Percentiles rank a stretch among this genome's conserved stretches.
These are phyloP conservation scores for Kodamaea kakaduensis DNA, from an alignment of 805 yeast species.

Conservation along the genomic window DNA sequence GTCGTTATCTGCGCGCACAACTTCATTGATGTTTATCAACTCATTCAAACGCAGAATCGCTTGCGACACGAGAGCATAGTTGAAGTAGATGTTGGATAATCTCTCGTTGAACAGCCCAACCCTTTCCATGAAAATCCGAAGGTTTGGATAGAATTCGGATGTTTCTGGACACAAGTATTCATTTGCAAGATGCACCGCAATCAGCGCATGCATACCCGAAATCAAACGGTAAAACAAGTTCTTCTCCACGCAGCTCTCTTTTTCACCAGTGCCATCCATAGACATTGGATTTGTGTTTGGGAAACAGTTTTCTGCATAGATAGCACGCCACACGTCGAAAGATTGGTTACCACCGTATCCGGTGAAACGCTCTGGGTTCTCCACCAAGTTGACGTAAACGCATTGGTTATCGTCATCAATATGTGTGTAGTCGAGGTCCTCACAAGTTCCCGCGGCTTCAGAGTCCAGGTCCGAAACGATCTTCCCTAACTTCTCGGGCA, in stretches of 20 bases:
- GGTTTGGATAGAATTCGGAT: conserved; percentile 80
- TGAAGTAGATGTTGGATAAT: conserved; percentile 83
- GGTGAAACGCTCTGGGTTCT: conserved; percentile 93
- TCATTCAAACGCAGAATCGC: conserved; percentile 61
- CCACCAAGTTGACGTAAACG: conserved; percentile 79
- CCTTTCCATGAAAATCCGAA: conserved; percentile 76
- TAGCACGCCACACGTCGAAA: conserved; percentile 86
- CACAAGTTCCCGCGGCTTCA: conserved; percentile 26
- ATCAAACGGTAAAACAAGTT: conserved; percentile 81
- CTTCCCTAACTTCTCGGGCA: conserved; percentile 64
- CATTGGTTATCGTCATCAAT: conserved; percentile 62
- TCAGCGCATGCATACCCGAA: conserved; percentile 93
- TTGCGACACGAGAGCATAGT: conserved; percentile 82
- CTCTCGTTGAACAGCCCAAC: conserved; percentile 91
- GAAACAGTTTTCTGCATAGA: conserved; percentile 89
- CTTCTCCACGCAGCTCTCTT: conserved; percentile 72
- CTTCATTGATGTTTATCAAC: conserved; percentile 24
- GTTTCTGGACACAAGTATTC: conserved; percentile 63
- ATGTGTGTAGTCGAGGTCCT: conserved; percentile 65
- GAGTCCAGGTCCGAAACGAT: conserved; percentile 24
- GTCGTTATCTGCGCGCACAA: not conserved
- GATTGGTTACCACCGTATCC: conserved; percentile 95
- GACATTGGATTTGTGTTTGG: conserved; percentile 43
- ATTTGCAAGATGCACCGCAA: conserved; percentile 86
- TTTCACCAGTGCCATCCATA: conserved; percentile 28